Percentiles rank a stretch among this genome's conserved stretches.
Evolutionary conservation across 2,329 filamentous ascomycete genomes (phyloP).

Genomic region (Nemania sp.): DNA sequence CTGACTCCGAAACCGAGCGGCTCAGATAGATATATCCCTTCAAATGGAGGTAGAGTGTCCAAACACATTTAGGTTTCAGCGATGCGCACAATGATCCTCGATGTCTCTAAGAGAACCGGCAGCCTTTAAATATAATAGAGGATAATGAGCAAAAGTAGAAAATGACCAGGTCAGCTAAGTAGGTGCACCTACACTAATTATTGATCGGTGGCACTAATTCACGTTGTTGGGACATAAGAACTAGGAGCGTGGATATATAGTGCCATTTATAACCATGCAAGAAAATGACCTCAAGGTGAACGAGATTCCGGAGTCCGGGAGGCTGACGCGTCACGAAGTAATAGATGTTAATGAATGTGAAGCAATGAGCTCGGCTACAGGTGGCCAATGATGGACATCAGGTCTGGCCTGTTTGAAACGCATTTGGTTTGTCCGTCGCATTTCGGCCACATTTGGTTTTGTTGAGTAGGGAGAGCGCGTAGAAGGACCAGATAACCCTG

Average conservation of each 20-base stretch:
- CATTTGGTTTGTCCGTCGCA: not conserved
- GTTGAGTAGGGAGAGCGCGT: no score
- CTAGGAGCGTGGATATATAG: not conserved
- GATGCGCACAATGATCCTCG: not conserved
- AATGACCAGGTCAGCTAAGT: not conserved
- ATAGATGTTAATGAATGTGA: not conserved
- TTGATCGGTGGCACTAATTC: not conserved
- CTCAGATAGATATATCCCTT: no score
- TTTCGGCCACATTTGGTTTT: not conserved
- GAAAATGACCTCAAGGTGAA: not conserved
- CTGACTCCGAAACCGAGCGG: no score
- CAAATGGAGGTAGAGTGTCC: no score
- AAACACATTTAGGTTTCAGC: not conserved
- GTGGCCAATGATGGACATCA: slow-evolving; percentile 3
- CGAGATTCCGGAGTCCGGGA: slow-evolving; percentile 5
- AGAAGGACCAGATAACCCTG: not conserved
- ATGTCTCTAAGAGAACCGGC: not conserved
- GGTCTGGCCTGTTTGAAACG: not conserved
- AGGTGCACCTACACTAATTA: no score
- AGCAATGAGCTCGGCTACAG: not conserved
- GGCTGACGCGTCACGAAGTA: slow-evolving; percentile 12
- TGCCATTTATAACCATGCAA: not conserved
- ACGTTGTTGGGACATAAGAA: not conserved
- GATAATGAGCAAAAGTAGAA: not conserved
- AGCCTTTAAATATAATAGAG: not conserved